Evolutionary conservation across 2,329 filamentous ascomycete species (phyloP).

Genomic region (Stemphylium beticola): DNA sequence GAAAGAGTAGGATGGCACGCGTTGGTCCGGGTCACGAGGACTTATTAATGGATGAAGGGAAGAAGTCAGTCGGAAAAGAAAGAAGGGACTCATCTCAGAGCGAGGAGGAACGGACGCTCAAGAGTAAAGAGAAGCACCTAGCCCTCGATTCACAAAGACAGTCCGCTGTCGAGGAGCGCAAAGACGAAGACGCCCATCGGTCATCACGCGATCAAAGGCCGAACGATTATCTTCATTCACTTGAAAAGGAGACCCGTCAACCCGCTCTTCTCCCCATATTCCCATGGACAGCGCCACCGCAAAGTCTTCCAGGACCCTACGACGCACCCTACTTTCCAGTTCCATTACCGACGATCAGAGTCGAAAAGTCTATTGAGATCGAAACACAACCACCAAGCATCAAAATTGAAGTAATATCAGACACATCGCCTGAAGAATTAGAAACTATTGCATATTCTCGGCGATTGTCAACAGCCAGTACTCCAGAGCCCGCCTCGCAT

Average conservation of each 20-base stretch:
- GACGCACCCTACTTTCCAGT: constrained; percentile 44
- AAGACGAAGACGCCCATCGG: neutral
- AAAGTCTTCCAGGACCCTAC: constrained; percentile 44
- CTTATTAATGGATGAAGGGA: constrained; percentile 1
- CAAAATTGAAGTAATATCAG: constrained; percentile 10
- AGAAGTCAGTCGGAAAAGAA: neutral
- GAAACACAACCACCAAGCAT: constrained; percentile 10
- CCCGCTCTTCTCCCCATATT: constrained; percentile 33
- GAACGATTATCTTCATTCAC: constrained; percentile 21
- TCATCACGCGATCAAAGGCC: constrained; percentile 1
- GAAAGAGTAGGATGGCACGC: constrained; percentile 24
- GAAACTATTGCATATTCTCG: constrained; percentile 32
- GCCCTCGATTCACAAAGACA: neutral
- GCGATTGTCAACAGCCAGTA: constrained; percentile 34
- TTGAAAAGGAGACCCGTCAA: constrained; percentile 22
- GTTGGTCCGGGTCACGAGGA: neutral
- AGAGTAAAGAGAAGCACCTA: neutral
- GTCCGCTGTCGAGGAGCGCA: neutral
- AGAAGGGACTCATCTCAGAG: constrained; percentile 7
- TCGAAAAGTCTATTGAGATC: constrained; percentile 17
- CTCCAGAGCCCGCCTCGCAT: constrained; percentile 12
- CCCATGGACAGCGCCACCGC: constrained; percentile 42
- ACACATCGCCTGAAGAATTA: neutral
- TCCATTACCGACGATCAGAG: constrained; percentile 34
- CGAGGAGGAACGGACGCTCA: neutral